These are phyloP conservation scores for Phaeosphaeriaceae sp. DNA, from an alignment of 2,329 filamentous ascomycete species.

Conservation along the genomic window DNA sequence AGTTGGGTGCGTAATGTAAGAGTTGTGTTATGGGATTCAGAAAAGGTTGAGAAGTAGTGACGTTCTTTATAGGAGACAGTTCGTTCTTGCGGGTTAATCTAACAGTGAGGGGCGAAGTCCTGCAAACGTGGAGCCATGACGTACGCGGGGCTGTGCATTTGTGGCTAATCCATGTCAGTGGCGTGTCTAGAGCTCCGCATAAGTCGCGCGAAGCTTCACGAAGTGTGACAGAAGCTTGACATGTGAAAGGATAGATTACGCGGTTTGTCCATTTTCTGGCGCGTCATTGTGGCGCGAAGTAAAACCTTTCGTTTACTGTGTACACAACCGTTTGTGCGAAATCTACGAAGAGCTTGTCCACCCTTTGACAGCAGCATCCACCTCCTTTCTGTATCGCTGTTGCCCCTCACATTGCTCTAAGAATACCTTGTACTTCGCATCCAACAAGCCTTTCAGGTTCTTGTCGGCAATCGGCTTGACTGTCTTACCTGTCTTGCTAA, in stretches of 20 bases:
- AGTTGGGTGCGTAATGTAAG: slow-evolving; percentile 2
- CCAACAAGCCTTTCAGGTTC: slow-evolving; percentile 78
- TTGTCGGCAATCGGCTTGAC: slow-evolving; percentile 75
- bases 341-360: slow-evolving; percentile 23
- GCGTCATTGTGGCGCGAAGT: too few species aligned
- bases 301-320: too few species aligned
- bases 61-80: slow-evolving; percentile 19
- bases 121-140: slow-evolving; percentile 19
- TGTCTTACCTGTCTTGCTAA: slow-evolving; percentile 90
- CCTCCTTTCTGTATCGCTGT: slow-evolving; percentile 76
- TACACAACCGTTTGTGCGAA: neutral
- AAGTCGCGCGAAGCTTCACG: slow-evolving; percentile 28
- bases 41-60: too few species aligned
- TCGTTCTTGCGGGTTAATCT: slow-evolving; percentile 8
- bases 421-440: slow-evolving; percentile 95
- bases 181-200: slow-evolving; percentile 18
- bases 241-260: slow-evolving; percentile 11
- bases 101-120: slow-evolving; percentile 22
- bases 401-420: slow-evolving; percentile 89
- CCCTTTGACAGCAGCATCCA: slow-evolving; percentile 65
- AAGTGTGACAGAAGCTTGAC: slow-evolving; percentile 12
- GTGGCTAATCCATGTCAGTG: slow-evolving; percentile 11
- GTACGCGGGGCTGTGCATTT: slow-evolving; percentile 28
- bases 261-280: neutral
- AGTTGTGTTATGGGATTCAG: slow-evolving; percentile 5